These are phyloP conservation scores for Debaryomyces nepalensis DNA, from an alignment of 1,139 yeast species.

Conservation along the genomic window DNA sequence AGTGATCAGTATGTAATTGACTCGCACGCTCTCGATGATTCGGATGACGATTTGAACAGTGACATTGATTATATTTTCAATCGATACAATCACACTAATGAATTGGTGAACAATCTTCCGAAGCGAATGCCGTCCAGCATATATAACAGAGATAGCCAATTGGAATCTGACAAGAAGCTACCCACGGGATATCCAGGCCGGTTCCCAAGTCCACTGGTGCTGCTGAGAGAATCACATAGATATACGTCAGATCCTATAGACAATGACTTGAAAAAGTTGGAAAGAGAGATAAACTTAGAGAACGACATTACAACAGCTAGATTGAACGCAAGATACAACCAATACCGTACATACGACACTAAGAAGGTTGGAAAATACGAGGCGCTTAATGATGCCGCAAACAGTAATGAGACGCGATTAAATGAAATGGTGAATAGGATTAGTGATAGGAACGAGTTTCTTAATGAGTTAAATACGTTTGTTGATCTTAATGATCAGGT, in stretches of 20 bases:
- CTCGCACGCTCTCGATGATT: conserved; percentile 21
- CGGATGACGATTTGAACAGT: conserved; percentile 30
- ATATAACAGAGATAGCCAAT: neutral
- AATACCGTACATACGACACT: neutral
- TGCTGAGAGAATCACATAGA: neutral
- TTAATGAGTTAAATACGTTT: conserved; percentile 28
- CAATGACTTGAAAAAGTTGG: conserved; percentile 5
- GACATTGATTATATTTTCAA: conserved; percentile 13
- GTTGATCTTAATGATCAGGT: conserved; percentile 24
- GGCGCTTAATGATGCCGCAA: neutral
- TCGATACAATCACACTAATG: conserved; percentile 10
- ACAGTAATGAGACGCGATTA: neutral
- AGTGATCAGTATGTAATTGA: conserved; percentile 14
- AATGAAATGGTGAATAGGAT: conserved; percentile 2
- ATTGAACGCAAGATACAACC: conserved; percentile 9
- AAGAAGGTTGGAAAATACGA: neutral
- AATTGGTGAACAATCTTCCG: conserved; percentile 5
- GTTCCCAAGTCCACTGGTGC: conserved; percentile 10
- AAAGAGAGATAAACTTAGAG: conserved; percentile 9
- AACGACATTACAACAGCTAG: conserved; percentile 10
- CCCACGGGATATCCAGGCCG: conserved; percentile 11
- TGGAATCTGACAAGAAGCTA: neutral
- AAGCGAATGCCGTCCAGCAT: neutral
- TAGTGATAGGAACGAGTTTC: conserved; percentile 26
- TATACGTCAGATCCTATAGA: neutral